Evolutionary conservation across 2,329 filamentous ascomycete species (phyloP), one percentile per base, ranked within the genome.

Genomic region (Hypoxylon sp.): DNA sequence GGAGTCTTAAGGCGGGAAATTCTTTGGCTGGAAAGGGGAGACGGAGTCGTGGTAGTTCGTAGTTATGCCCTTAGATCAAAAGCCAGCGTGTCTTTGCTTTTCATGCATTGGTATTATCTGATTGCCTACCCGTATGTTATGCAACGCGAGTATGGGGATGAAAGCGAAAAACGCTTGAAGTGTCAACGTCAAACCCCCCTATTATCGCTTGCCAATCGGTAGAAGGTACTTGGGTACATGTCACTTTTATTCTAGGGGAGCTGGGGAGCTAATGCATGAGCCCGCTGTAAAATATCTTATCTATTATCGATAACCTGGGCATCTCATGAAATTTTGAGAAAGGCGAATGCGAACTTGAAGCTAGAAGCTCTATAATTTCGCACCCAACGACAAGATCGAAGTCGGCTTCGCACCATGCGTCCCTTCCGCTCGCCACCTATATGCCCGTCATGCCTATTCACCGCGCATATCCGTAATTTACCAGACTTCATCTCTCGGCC

Each of bases 371-470:
- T 46, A 37, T 44, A 17, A 17, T 46, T 32, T 47, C 30, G 43
- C 28, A 32, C 20, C 28, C 41, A 15, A 52, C 39, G 50, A 24
- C 50, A 15, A 19, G 17, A 46, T 50, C n/a, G 19, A 53, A 10
- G 13, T 20, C 19, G 30, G 15, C 20, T 54, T 44, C 46, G 19
- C 41, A 67, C 11, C 55, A 74, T 72, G 71, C 65, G 65, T 26
- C 57, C 69, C 30, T 50, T 73, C 17, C 30, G 60, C 28, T 62
- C 68, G 20, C 62, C 54, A n/a, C 67, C 72, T 24, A 70, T 75
- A 65, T 75, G 72, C 28, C 73, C 73, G 7, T 73, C 72, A 39
- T 75, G 73, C 56, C 39, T 73, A 46, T 73, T 74, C 52, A 61
- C 62, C 22, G 61, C 60, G 4, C 57, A 58, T 7, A 59, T 48